Evolutionary conservation across 2,329 filamentous ascomycete genomes (phyloP).

Genomic region (Pseudogymnoascus sp.): DNA sequence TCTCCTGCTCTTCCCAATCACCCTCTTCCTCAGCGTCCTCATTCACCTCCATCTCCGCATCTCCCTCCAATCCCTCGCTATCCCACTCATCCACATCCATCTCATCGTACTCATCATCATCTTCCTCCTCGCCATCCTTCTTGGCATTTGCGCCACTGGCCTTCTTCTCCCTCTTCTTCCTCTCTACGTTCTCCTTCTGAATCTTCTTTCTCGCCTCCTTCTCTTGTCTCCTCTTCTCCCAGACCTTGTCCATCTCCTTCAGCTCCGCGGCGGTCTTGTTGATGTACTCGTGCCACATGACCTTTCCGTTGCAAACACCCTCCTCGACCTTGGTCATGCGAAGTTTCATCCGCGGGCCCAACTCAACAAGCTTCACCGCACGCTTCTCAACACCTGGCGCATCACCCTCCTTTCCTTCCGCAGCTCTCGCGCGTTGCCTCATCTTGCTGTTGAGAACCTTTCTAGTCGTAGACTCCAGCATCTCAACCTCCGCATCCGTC

Average conservation of each 20-base stretch:
- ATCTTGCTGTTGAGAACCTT: conserved; percentile 48
- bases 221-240: conserved; percentile 68
- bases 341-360: conserved; percentile 82
- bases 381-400: conserved; percentile 52
- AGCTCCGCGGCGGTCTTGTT: conserved; percentile 74
- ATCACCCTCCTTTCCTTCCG: conserved; percentile 36
- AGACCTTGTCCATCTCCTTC: conserved; percentile 69
- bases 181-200: conserved; percentile 85
- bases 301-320: conserved; percentile 76
- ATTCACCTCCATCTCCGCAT: conserved; percentile 27
- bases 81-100: conserved; percentile 37
- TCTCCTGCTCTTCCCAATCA: conserved; percentile 27
- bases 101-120: conserved; percentile 37
- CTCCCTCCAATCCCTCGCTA: conserved; percentile 27
- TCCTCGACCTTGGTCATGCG: conserved; percentile 95
- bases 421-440: conserved; percentile 32
- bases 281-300: conserved; percentile 97
- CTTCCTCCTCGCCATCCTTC: conserved; percentile 42
- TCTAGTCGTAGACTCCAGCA: conserved; percentile 55
- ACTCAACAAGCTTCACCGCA: conserved; percentile 83
- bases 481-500: conserved; percentile 91
- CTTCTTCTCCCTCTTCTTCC: conserved; percentile 60
- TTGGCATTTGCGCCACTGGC: conserved; percentile 38
- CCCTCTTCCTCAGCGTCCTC: conserved; percentile 26
- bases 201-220: conserved; percentile 74